These are phyloP conservation scores for Chalciporus chontae DNA, from an alignment of 768 basidiomycete genomes.

Conservation along the genomic window DNA sequence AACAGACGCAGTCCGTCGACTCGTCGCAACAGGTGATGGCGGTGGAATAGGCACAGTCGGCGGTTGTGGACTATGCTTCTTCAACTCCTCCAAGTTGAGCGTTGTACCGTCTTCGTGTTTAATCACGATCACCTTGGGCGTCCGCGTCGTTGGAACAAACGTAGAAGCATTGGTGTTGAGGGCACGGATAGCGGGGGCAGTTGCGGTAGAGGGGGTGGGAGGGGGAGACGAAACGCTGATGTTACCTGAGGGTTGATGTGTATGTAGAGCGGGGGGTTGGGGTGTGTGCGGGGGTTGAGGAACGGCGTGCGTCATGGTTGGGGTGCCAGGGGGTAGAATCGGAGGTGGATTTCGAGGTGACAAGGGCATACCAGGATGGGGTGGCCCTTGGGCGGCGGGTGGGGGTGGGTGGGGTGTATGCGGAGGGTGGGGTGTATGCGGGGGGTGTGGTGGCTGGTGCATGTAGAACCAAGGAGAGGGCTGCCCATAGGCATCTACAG, in stretches of 20 bases:
- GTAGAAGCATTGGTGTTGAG: conserved; percentile 62
- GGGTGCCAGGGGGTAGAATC: conserved; percentile 60
- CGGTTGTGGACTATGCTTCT: conserved; percentile 43
- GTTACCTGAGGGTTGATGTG: conserved; percentile 43
- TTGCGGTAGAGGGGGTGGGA: conserved; percentile 58
- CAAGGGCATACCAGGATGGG: conserved; percentile 54
- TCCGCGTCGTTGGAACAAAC: conserved; percentile 56
- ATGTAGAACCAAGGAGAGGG: conserved; percentile 39
- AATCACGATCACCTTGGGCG: conserved; percentile 47
- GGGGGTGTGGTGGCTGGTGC: conserved; percentile 43
- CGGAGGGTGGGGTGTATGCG: conserved; percentile 48
- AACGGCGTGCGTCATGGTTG: conserved; percentile 60
- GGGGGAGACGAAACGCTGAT: conserved; percentile 56
- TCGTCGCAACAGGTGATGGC: conserved; percentile 28
- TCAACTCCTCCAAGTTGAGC: conserved; percentile 54
- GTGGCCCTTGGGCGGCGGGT: conserved; percentile 37
- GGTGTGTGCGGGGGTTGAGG: conserved; percentile 44
- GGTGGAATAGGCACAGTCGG: conserved; percentile 39
- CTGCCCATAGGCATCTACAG: conserved; percentile 47
- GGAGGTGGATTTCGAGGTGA: conserved; percentile 63
- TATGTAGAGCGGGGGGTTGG: conserved; percentile 42
- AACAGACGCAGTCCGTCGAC: conserved; percentile 35
- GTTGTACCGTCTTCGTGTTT: conserved; percentile 66
- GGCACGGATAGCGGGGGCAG: conserved; percentile 36
- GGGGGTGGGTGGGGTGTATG: conserved; percentile 40